Base-by-base conservation (phyloP, 1,284 basidiomycete species). In the Paramarasmius palmivorus region DNA sequence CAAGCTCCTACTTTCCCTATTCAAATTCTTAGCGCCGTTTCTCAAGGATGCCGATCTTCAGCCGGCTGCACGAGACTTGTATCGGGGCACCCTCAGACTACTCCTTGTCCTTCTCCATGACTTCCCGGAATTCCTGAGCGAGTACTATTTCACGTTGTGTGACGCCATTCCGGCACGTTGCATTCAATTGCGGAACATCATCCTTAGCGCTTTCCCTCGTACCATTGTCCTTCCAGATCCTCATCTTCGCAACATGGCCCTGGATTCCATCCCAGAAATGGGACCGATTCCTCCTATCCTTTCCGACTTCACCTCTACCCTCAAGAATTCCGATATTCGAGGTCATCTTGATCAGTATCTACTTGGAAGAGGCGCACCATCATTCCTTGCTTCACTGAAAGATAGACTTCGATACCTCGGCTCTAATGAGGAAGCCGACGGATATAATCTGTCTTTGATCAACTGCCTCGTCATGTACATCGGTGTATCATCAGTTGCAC, bases 111-210 rank as follows among this genome's bases (percentile, higher is more conserved):
- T 99, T 54, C 83, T 99, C 53, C 96, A 99, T 73, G 97, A 99
- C 75, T 98, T 98, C 81, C 96, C 97, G 47, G 95, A 98, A 61
- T 99, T 98, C 79, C 81, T 99, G 57, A 92, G 90, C 69, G 93
- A 96, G 74, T 95, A 97, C 70, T 96, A 98, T 73, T 95, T 97
- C 76, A 90, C 92, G 44, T 83, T 99, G 42, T 94, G 93, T 68
- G 95, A 98, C 61, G 87, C 84, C 57, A 92, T 99, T 59, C 97
- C 97, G 42, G 78, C 89, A 17, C 87, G 91, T 63, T 98, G 95
- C 81, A 89, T 96, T 57, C 97, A 99, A 74, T 82, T 99, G 55
- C 91, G 94, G 64, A 99, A 99, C 75, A 87, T 99, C 72, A 87
- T 99, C 59, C 87, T 98, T 56, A 92, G 93, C 67, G 95, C 96